A percentile compares a stretch with the other conserved stretches of the same genome.
These are phyloP conservation scores for Lactifluus volemus DNA, from an alignment of 768 basidiomycete genomes.

Conservation along the genomic window DNA sequence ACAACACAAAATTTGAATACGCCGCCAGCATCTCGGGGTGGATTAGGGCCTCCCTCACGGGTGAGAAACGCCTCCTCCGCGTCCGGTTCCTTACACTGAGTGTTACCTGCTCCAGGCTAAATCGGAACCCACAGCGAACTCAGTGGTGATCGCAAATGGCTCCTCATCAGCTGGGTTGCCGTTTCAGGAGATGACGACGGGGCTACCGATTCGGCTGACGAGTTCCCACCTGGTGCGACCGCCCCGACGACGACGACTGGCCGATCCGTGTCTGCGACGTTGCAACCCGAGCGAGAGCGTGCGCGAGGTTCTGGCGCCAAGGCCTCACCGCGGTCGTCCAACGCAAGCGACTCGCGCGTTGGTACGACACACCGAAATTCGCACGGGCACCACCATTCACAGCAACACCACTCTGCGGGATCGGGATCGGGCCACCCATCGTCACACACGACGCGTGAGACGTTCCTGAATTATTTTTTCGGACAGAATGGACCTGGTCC, in stretches of 20 bases:
- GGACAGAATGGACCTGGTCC: slow-evolving; percentile 81
- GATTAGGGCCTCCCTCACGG: slow-evolving; percentile 40
- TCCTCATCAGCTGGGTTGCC: slow-evolving; percentile 21
- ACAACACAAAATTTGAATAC: slow-evolving; percentile 52
- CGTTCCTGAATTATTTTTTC: slow-evolving; percentile 97
- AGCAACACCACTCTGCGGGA: slow-evolving; percentile 12
- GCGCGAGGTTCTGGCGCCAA: slow-evolving; percentile 34
- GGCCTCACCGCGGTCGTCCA: slow-evolving; percentile 29
- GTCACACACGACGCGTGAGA: slow-evolving; percentile 59
- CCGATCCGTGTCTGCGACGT: slow-evolving; percentile 69
- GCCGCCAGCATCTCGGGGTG: slow-evolving; percentile 33
- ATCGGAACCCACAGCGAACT: slow-evolving; percentile 40
- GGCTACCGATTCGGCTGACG: slow-evolving; percentile 54
- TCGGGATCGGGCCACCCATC: slow-evolving; percentile 27
- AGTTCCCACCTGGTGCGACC: slow-evolving; percentile 40
- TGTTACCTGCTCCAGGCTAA: slow-evolving; percentile 38
- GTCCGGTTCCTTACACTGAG: neutral
- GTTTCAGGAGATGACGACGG: slow-evolving; percentile 53
- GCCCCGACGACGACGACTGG: slow-evolving; percentile 35
- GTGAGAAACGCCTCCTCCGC: slow-evolving; percentile 32
- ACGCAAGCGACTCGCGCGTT: slow-evolving; percentile 18
- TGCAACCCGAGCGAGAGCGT: slow-evolving; percentile 73
- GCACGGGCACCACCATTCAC: neutral
- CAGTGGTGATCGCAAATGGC: slow-evolving; percentile 37
- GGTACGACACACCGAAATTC: slow-evolving; percentile 14